Evolutionary conservation across 2,329 filamentous ascomycete genomes (phyloP).

Genomic region (Fusarium hostae): DNA sequence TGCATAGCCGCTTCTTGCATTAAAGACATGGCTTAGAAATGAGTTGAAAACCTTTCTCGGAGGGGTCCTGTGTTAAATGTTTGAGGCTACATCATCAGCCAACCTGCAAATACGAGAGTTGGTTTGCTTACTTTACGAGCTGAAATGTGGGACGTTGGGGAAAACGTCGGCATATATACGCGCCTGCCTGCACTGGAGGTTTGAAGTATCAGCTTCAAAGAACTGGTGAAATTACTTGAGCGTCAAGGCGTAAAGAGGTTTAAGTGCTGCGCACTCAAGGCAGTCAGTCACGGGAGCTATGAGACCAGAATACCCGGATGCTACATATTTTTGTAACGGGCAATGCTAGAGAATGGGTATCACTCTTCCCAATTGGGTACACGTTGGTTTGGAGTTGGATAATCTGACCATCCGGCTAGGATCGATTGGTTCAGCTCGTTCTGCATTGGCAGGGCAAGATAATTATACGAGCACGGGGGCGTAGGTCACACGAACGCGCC

Average conservation of each 20-base stretch:
- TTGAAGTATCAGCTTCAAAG: too few relatives aligned
- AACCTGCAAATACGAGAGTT: too few relatives aligned
- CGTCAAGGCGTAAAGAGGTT: fast-evolving
- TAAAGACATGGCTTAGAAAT: too few relatives aligned
- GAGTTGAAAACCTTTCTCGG: too few relatives aligned
- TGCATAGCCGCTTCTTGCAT: background rate
- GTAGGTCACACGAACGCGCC: background rate
- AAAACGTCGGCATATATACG: too few relatives aligned
- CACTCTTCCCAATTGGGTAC: background rate
- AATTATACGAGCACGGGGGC: fast-evolving
- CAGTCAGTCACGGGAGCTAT: fast-evolving
- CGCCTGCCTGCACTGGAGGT: too few relatives aligned
- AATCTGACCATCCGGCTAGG: fast-evolving
- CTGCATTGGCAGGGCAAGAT: too few relatives aligned
- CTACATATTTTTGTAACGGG: background rate
- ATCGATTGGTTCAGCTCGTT: background rate
- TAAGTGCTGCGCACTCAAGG: background rate
- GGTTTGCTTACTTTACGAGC: too few relatives aligned
- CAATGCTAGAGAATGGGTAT: fast-evolving
- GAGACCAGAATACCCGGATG: fast-evolving
- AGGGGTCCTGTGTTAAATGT: too few relatives aligned
- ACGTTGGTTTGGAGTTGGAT: background rate
- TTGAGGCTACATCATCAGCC: too few relatives aligned
- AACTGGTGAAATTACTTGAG: too few relatives aligned
- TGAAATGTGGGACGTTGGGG: too few relatives aligned